Conservation (phyloP, 2,329 filamentous ascomycete genomes). For the Hymenoscyphus repandus region DNA sequence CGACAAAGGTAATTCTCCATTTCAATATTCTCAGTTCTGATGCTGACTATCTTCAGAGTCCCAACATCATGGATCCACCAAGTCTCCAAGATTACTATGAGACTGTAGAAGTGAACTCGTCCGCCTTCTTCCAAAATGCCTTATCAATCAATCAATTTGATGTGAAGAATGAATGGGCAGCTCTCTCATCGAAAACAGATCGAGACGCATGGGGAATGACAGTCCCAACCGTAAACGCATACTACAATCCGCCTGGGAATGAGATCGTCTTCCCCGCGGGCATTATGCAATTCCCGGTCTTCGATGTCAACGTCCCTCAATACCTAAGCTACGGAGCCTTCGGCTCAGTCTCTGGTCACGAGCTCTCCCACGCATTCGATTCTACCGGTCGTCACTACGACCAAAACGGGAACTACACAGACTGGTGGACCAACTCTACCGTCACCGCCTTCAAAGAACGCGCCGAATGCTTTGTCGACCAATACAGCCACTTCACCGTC, state of each 20-base stretch:
- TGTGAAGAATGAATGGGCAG: constrained; percentile 47
- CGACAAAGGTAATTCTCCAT: constrained; percentile 39
- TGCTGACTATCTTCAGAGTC: constrained; percentile 36
- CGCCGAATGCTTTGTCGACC: constrained; percentile 62
- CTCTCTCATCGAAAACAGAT: constrained; percentile 54
- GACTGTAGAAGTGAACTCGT: constrained; percentile 43
- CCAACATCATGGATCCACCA: constrained; percentile 54
- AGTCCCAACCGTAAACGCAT: constrained; percentile 59
- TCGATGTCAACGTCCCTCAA: constrained; percentile 55
- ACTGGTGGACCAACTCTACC: constrained; percentile 62
- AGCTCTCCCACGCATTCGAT: constrained; percentile 67
- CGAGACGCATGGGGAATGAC: constrained; percentile 57
- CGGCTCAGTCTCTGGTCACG: constrained; percentile 62
- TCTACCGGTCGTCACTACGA: constrained; percentile 60
- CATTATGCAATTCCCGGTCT: constrained; percentile 64
- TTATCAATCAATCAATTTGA: constrained; percentile 46
- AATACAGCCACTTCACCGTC: constrained; percentile 58
- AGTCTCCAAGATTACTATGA: constrained; percentile 53
- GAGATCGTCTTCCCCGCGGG: constrained; percentile 65
- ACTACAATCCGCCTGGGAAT: constrained; percentile 55
- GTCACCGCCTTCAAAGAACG: constrained; percentile 52
- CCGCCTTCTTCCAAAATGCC: constrained; percentile 53
- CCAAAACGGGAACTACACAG: constrained; percentile 56
- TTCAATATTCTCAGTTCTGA: neutral
- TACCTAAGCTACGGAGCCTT: constrained; percentile 68